Base-by-base conservation (phyloP, 1,284 basidiomycete genomes). In the Tilletia caries region DNA sequence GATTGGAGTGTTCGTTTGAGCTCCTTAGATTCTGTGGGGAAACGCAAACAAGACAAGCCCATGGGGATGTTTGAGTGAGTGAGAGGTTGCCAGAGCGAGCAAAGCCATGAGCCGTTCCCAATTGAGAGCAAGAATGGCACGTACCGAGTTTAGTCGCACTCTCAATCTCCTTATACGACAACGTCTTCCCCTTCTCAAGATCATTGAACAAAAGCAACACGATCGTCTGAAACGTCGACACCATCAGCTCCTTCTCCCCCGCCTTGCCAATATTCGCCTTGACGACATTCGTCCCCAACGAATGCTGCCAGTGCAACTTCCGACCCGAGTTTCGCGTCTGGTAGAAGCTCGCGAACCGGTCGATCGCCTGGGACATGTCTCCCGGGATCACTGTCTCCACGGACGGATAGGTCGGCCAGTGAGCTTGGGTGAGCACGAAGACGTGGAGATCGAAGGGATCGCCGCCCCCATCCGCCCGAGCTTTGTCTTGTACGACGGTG, bases 181-280 rank as follows among this genome's bases (percentile, higher is more conserved):
- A 82, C 88, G 87, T 37, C 76, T 79, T 54, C 83, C 86, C 72
- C 64, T 74, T 64, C 12, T 66, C 67, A 23, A 78, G 71, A 23
- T 25, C 88, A 78, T 95, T 94, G 87, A 98, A 98, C n/a, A 93
- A 86, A n/a, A 98, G 84, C 0, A 98, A 85, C 1, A 96, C 88
- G 4, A 92, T 84, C 0, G 91, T 90, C 83, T 99, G 96, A 83
- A 92, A 94, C 77, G 97, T 86, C 77, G 92, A 94, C 72, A 98
- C 90, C 10, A 90, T 89, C 48, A 98, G 87, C 84, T 98, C 95
- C 84, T 97, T 97, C 75, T 86, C 84, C 0, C 89, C 92, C 1
- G 85, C 84, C 69, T 82, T 33, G 85, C 86, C 85, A 41, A 83
- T 77, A 6, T 73, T 60, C 10, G 81, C 76, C 2, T 68, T 71